Evolutionary conservation across 2,329 filamentous ascomycete species (phyloP).

Genomic region (Paecilomyces fulvus): DNA sequence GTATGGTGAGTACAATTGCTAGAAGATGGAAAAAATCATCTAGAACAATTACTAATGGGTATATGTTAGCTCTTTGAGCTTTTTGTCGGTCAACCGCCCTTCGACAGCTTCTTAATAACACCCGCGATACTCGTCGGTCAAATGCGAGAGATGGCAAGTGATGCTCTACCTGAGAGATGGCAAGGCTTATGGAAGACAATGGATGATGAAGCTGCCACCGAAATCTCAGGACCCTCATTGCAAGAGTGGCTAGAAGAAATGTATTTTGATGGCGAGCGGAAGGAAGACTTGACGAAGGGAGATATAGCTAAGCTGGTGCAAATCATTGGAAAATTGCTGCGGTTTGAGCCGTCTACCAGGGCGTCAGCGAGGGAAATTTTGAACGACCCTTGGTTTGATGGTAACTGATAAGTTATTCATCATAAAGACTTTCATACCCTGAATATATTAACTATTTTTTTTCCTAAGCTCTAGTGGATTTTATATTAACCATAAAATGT

Average conservation of each 20-base stretch:
- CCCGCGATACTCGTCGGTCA: slow-evolving; percentile 23
- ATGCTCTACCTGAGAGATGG: slow-evolving; percentile 30
- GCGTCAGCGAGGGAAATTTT: slow-evolving; percentile 17
- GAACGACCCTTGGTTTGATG: slow-evolving; percentile 16
- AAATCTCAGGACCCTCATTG: slow-evolving; percentile 14
- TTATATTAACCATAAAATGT: no score
- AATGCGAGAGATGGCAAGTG: slow-evolving; percentile 27
- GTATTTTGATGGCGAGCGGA: slow-evolving; percentile 26
- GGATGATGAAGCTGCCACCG: slow-evolving; percentile 7
- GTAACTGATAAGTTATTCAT: no score
- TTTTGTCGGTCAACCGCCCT: slow-evolving; percentile 29
- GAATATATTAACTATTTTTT: no score
- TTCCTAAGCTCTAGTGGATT: no score
- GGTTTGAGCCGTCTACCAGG: slow-evolving; percentile 18
- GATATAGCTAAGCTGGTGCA: slow-evolving; percentile 16
- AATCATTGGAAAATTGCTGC: slow-evolving; percentile 16
- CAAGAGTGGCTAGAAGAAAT: slow-evolving; percentile 31
- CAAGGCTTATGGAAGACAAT: slow-evolving; percentile 19
- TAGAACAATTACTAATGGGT: slow-evolving; percentile 6
- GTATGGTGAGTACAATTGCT: slow-evolving; percentile 20
- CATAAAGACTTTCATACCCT: no score
- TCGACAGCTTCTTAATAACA: slow-evolving; percentile 29
- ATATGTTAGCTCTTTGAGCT: slow-evolving; percentile 29
- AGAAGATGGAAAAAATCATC: not conserved
- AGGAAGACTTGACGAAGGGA: slow-evolving; percentile 12